Base-by-base conservation (phyloP, 129 eudicot genomes). In the Deinandra increscens region DNA sequence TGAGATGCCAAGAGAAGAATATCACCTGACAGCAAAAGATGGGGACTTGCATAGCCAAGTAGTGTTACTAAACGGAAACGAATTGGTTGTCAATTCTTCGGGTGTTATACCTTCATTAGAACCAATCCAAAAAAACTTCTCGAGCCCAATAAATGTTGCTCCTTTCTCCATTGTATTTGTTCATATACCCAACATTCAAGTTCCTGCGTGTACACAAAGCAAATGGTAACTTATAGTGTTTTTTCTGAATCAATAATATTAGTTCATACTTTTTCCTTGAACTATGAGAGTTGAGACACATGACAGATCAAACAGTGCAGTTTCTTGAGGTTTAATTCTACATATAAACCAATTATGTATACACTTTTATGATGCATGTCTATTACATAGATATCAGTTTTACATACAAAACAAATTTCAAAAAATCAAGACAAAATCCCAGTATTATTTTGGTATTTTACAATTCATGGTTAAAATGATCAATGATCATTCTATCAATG, bases 131-230 rank as follows among this genome's bases (percentile, higher is more conserved):
- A 74, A 67, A 9, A 68, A 89, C 18, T 43, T 45, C 54, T 78
- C 78, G 0, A 75, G 82, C 19, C 86, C 83, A 11, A 49, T 49
- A 15, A 55, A 7, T 15, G 77, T 89, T 56, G 81, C 78, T 60
- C 96, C 96, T 51, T 80, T 41, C 73, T 89, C 96, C 19, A 78
- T 89, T 75, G 86, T 86, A 56, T 86, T 86, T 48, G 81, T 69
- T 44, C 84, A 80, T 54, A 74, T 89, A 15, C 82, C 90, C 56
- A 39, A 41, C 37, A 54, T 81, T 48, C 73, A 37, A 7, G 64
- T 81, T 68, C 84, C 85, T 23, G 90, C 86, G 60, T 89, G 90
- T 66, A 66, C 49, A 50, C 53, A 17, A 64, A 6, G 22, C 43
- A 65, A 53, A 74, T 41, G 26, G 23, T 53, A 74, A 53, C 22